These are phyloP conservation scores for Neurospora tetrasperma DNA, from an alignment of 495 filamentous ascomycete species.

Conservation along the genomic window DNA sequence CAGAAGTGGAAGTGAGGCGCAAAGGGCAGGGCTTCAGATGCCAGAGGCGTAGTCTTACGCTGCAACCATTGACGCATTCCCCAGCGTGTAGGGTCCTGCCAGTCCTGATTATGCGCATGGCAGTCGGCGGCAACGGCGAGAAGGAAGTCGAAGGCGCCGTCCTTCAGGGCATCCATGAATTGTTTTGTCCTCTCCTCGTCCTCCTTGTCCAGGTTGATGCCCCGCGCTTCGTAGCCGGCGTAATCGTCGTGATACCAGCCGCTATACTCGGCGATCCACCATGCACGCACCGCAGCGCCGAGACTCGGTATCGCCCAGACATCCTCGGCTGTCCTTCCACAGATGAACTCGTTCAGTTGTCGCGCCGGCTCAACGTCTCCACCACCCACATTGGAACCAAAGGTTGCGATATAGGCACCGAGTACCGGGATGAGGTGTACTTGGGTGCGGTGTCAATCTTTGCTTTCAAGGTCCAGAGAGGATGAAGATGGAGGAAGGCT, in stretches of 20 bases:
- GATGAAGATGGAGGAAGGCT: neutral
- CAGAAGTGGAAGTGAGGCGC: slow-evolving; percentile 53
- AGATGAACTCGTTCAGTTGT: slow-evolving; percentile 55
- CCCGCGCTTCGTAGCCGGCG: slow-evolving; percentile 45
- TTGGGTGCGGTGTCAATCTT: slow-evolving; percentile 13
- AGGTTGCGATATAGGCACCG: slow-evolving; percentile 58
- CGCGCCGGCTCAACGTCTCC: slow-evolving; percentile 52
- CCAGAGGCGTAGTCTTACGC: slow-evolving; percentile 58
- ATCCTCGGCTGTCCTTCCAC: slow-evolving; percentile 50
- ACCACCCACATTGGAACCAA: slow-evolving; percentile 60
- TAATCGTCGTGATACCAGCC: slow-evolving; percentile 71
- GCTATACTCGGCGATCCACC: slow-evolving; percentile 90
- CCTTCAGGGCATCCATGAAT: slow-evolving; percentile 68
- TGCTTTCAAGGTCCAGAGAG: neutral
- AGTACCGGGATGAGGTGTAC: slow-evolving; percentile 76
- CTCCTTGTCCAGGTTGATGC: slow-evolving; percentile 48
- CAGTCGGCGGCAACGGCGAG: slow-evolving; percentile 73
- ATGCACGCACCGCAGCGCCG: slow-evolving; percentile 60
- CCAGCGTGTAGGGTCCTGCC: slow-evolving; percentile 69
- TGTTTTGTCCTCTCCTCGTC: slow-evolving; percentile 55
- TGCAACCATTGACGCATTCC: slow-evolving; percentile 68
- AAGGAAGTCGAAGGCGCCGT: slow-evolving; percentile 87
- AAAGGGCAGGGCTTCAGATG: slow-evolving; percentile 51
- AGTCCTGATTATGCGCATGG: slow-evolving; percentile 43
- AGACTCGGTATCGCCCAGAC: slow-evolving; percentile 61